These are phyloP conservation scores for Kazachstania kunashirensis DNA, from an alignment of 805 yeast species.

Conservation along the genomic window DNA sequence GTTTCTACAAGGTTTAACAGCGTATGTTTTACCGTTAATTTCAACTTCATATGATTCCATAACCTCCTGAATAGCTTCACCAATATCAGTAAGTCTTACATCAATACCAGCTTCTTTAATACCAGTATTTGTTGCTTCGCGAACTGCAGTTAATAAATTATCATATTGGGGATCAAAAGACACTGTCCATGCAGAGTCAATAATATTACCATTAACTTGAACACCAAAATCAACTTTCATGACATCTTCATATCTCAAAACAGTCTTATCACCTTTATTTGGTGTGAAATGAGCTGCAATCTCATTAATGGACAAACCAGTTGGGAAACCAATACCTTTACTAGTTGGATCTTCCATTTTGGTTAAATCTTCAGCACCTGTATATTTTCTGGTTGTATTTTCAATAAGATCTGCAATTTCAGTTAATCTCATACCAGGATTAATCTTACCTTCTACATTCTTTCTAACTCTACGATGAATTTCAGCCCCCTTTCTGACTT, in stretches of 20 bases:
- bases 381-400: slow-evolving; percentile 65
- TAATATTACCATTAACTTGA: slow-evolving; percentile 86
- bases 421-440: slow-evolving; percentile 87
- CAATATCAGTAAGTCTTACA: slow-evolving; percentile 88
- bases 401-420: slow-evolving; percentile 88
- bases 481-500: slow-evolving; percentile 92
- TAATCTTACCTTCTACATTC: slow-evolving; percentile 59
- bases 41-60: slow-evolving; percentile 96
- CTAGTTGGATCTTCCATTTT: slow-evolving; percentile 31
- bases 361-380: slow-evolving; percentile 52
- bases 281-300: slow-evolving; percentile 98
- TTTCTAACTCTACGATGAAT: slow-evolving; percentile 86
- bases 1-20: slow-evolving; percentile 82
- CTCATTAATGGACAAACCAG: slow-evolving; percentile 89
- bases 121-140: slow-evolving; percentile 91
- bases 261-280: slow-evolving; percentile 83
- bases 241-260: slow-evolving; percentile 77
- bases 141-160: slow-evolving; percentile 70
- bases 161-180: slow-evolving; percentile 82
- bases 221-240: slow-evolving; percentile 97
- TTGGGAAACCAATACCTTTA: slow-evolving; percentile 95
- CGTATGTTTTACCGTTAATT: slow-evolving; percentile 73
- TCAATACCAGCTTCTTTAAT: slow-evolving; percentile 90
- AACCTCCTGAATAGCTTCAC: slow-evolving; percentile 91
- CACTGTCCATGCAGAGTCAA: slow-evolving; percentile 91